These are phyloP conservation scores for Aspergillus ostianus DNA, from an alignment of 495 filamentous ascomycete genomes.

Conservation along the genomic window DNA sequence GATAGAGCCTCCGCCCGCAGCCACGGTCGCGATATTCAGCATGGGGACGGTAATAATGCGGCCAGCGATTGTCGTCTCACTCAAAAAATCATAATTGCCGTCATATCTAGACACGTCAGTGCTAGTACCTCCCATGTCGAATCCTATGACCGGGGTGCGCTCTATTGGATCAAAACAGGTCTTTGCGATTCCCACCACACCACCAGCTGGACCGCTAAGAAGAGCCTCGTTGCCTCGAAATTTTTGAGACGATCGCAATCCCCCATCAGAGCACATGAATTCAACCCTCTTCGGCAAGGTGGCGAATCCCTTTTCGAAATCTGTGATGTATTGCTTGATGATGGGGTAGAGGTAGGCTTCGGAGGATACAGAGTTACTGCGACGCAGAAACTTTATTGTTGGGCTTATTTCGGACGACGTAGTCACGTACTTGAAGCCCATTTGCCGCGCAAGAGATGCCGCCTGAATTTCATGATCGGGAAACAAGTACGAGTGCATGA, in stretches of 20 bases:
- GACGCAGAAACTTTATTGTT: not conserved
- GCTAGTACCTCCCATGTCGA: slow-evolving; percentile 95
- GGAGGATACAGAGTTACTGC: not conserved
- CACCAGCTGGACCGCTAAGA: slow-evolving; percentile 59
- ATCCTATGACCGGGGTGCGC: slow-evolving; percentile 88
- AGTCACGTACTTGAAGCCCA: slow-evolving; percentile 64
- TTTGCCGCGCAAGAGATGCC: slow-evolving; percentile 61
- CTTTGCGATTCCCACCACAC: slow-evolving; percentile 89
- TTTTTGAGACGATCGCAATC: slow-evolving; percentile 51
- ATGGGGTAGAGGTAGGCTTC: slow-evolving; percentile 87
- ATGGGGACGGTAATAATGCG: slow-evolving; percentile 94
- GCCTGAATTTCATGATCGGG: slow-evolving; percentile 71
- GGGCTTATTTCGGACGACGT: slow-evolving; percentile 50
- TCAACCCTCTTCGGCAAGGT: slow-evolving; percentile 48
- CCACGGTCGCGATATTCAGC: slow-evolving; percentile 96
- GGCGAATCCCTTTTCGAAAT: slow-evolving; percentile 53
- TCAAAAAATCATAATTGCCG: slow-evolving; percentile 92
- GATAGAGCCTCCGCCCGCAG: slow-evolving; percentile 87
- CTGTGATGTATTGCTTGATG: slow-evolving; percentile 36
- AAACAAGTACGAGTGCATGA: slow-evolving; percentile 82
- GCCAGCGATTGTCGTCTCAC: slow-evolving; percentile 93
- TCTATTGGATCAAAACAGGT: slow-evolving; percentile 87
- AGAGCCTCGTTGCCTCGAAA: slow-evolving; percentile 60
- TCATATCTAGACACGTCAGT: slow-evolving; percentile 95
- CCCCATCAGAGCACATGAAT: slow-evolving; percentile 58